A percentile compares a stretch with the other conserved stretches of the same genome.
phyloP scores from a whole-genome alignment of 1,139 yeast species.

The Geotrichum candidum region DNA sequence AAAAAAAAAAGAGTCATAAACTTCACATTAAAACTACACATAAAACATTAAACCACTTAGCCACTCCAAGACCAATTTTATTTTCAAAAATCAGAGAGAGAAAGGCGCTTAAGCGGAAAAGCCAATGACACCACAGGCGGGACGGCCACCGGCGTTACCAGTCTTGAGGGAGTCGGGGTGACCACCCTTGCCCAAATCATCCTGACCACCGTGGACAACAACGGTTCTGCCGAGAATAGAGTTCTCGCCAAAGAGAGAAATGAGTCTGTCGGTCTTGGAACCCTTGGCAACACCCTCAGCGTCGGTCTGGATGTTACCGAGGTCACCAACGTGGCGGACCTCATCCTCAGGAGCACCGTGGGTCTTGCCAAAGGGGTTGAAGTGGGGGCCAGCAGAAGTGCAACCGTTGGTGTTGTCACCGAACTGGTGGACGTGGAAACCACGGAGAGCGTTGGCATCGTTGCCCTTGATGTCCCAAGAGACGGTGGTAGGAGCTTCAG shows the following conservation, averaged over 20 bases:
- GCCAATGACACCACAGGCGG: conserved; percentile 99
- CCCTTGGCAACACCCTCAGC: conserved; percentile 87
- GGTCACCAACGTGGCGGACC: conserved; percentile 92
- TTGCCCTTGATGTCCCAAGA: conserved; percentile 86
- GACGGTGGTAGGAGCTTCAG: conserved; percentile 74
- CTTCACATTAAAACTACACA: not conserved
- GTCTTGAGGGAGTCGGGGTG: conserved; percentile 90
- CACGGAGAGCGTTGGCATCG: conserved; percentile 81
- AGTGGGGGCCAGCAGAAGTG: conserved; percentile 98
- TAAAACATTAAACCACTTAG: not conserved
- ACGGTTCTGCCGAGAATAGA: conserved; percentile 92
- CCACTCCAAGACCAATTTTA: not conserved
- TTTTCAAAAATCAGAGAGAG: not conserved
- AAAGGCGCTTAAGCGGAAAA: conserved; percentile 18
- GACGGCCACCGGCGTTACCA: conserved; percentile 98
- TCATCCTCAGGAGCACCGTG: conserved; percentile 95
- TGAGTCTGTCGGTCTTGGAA: conserved; percentile 63
- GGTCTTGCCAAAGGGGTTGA: conserved; percentile 84
- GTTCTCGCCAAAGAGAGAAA: conserved; percentile 78
- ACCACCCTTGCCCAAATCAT: conserved; percentile 96
- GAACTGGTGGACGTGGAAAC: conserved; percentile 96
- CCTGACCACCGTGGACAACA: conserved; percentile 90
- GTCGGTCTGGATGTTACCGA: conserved; percentile 90
- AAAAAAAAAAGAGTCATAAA: not conserved
- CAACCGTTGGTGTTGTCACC: conserved; percentile 99